phyloP scores from a whole-genome alignment of 2,329 filamentous ascomycete genomes.

The Colletotrichum lentis region DNA sequence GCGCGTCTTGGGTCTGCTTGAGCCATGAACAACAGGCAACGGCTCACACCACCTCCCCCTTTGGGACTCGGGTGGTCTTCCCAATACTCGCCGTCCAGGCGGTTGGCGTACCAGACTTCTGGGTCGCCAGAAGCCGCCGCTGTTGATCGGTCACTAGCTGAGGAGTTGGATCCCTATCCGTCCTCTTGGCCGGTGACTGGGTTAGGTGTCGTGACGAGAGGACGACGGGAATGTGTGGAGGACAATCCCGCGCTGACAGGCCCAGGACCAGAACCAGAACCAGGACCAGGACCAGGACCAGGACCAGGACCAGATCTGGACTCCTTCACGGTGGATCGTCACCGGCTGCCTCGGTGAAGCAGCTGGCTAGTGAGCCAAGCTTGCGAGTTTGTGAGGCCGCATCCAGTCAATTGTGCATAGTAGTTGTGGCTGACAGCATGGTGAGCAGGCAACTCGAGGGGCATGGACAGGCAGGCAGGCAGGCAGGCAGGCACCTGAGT shows the following conservation, averaged over 20 bases:
- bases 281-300: no score
- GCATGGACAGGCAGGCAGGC: neutral
- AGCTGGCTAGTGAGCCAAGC: neutral
- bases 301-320: neutral
- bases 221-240: neutral
- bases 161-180: conserved; percentile 10
- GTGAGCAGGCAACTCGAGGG: neutral
- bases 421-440: neutral
- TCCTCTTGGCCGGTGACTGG: conserved; percentile 24
- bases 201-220: neutral
- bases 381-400: neutral
- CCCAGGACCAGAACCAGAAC: no score
- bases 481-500: neutral
- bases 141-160: conserved; percentile 5
- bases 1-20: conserved; percentile 10
- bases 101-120: conserved; percentile 15
- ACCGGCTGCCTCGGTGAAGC: neutral
- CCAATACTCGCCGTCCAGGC: neutral
- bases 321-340: conserved; percentile 7
- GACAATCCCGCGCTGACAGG: conserved; percentile 18
- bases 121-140: neutral
- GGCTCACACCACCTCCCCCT: conserved; percentile 8
- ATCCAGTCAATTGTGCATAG: neutral
- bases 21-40: conserved; percentile 8
- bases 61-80: neutral